Percentiles rank a stretch among this genome's conserved stretches.
phyloP scores from a whole-genome alignment of 495 filamentous ascomycete species.

The Acidiella bohemica region DNA sequence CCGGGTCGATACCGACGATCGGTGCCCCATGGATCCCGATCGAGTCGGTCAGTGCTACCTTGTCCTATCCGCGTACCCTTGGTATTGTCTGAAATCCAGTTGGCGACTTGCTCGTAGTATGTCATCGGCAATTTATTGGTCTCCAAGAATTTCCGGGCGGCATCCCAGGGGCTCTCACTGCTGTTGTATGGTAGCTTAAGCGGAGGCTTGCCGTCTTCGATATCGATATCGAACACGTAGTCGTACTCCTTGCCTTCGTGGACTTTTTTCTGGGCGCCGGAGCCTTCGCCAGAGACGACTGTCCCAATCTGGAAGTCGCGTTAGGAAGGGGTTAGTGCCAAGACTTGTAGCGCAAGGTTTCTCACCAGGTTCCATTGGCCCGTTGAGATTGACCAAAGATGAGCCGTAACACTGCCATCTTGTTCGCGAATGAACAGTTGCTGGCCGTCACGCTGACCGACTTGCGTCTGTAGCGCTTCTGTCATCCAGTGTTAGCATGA shows the following conservation, averaged over 20 bases:
- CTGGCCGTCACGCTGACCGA: conserved; percentile 85
- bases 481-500: no score
- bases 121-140: conserved; percentile 82
- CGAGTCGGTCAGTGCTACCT: conserved; percentile 21
- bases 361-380: conserved; percentile 57
- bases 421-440: conserved; percentile 76
- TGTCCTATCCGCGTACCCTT: conserved; percentile 69
- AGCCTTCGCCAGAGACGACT: conserved; percentile 79
- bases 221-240: conserved; percentile 96
- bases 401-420: conserved; percentile 51
- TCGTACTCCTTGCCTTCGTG: conserved; percentile 86
- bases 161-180: conserved; percentile 83
- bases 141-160: conserved; percentile 78
- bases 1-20: conserved; percentile 69
- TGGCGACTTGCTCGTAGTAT: conserved; percentile 85
- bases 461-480: conserved; percentile 65
- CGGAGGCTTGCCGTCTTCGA: conserved; percentile 87
- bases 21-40: conserved; percentile 57
- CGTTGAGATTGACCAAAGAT: conserved; percentile 35
- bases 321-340: conserved; percentile 4
- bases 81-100: conserved; percentile 85
- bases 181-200: conserved; percentile 89
- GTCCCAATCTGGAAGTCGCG: conserved; percentile 46
- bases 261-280: conserved; percentile 57
- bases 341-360: background rate